Base-by-base conservation (phyloP, 768 basidiomycete species). In the Zangia roseola region DNA sequence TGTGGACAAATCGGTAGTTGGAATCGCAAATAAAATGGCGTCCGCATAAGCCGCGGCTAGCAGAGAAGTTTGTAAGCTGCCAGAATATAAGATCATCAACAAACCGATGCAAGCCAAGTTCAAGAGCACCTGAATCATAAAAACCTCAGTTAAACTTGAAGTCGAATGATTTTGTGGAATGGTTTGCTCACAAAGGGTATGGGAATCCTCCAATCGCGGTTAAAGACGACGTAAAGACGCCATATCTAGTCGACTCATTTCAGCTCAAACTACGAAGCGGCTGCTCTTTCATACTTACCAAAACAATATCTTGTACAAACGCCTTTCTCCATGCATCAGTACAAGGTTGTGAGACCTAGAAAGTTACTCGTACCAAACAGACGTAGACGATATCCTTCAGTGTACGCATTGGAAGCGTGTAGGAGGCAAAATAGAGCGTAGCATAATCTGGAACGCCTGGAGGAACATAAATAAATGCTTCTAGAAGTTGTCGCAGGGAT, bases 151-250 rank as follows among this genome's bases (percentile, higher is more conserved):
- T 1, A 25, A 24, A 2, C 5, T 4, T 25, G 14, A 30, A 2
- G 8, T 36, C 6, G 44, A 25, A 38, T 12, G 3, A 35, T 9
- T 6, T 14, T 35, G 10, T 6, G 14, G 5, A 5, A 20, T 2
- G 5, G 5, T 1, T 35, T 48, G 13, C 61, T 40, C 45, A 63
- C 61, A 14, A 60, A 57, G 28, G 54, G 10, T 17, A 61, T 10
- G 12, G 49, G 31, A 3, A 63, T 28, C 21, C 43, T 60, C 61
- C 61, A 63, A 40, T 57, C 51, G 20, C 47, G 51, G 30, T 44
- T 43, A 20, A 51, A 63, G 28, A 63, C 62, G 25, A 60, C 19
- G 35, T 63, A 60, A 20, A 63, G 50, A 5, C 61, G 49, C 61
- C 61, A 63, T 19, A 61, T 43, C 53, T 62, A 9, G 49, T 16